Conservation (phyloP, 2,329 filamentous ascomycete genomes). For the Aureobasidium sp. region DNA sequence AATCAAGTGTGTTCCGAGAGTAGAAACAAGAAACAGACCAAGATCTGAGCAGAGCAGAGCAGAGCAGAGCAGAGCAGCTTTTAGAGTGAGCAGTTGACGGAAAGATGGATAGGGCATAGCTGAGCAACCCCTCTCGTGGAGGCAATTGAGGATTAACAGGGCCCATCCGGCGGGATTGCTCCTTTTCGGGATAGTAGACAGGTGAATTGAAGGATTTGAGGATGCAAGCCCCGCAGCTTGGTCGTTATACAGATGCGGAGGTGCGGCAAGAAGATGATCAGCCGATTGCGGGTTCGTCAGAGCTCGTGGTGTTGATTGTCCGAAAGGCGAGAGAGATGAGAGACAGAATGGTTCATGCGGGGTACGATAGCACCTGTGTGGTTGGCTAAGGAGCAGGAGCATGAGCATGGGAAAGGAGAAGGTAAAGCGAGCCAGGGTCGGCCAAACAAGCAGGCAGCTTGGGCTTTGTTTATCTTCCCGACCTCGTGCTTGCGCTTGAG, state of each 20-base stretch:
- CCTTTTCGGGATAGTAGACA: neutral
- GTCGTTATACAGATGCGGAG: neutral
- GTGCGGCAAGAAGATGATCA: neutral
- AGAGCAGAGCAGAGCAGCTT: neutral
- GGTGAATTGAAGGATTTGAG: neutral
- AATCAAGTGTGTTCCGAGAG: neutral
- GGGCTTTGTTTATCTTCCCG: neutral
- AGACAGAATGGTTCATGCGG: neutral
- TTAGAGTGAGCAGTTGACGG: neutral
- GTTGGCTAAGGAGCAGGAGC: neutral
- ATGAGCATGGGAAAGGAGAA: neutral
- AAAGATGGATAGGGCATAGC: neutral
- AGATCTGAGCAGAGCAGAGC: neutral
- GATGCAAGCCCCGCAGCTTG: slow-evolving; percentile 8
- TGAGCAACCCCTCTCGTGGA: neutral
- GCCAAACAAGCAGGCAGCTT: neutral
- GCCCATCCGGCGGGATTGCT: neutral
- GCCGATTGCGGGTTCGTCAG: neutral
- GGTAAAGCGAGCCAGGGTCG: neutral
- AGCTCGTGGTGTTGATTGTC: slow-evolving; percentile 3
- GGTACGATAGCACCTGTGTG: neutral
- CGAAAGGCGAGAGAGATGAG: neutral
- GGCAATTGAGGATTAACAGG: neutral
- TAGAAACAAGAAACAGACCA: neutral
- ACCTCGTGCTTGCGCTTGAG: neutral